Conservation (phyloP, 2,329 filamentous ascomycete genomes). For the Mycogone perniciosa region DNA sequence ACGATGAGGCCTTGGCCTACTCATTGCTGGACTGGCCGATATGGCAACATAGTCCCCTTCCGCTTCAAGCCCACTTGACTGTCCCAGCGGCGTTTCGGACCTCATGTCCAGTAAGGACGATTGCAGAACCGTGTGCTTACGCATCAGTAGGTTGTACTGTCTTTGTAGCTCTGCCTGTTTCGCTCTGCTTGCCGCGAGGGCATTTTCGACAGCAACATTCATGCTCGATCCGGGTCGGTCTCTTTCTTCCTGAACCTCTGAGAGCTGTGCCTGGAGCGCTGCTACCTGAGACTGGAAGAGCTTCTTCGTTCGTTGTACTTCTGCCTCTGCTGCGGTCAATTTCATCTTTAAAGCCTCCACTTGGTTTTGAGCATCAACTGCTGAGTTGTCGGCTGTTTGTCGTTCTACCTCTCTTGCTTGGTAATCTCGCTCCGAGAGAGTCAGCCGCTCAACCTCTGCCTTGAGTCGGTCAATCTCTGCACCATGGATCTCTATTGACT, state of each 20-base stretch:
- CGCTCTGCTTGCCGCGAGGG: constrained; percentile 45
- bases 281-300: constrained; percentile 44
- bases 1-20: constrained; percentile 32
- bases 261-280: constrained; percentile 40
- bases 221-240: constrained; percentile 21
- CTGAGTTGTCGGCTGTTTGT: constrained; percentile 49
- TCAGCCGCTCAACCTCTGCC: constrained; percentile 52
- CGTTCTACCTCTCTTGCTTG: constrained; percentile 59
- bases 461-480: constrained; percentile 55
- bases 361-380: constrained; percentile 51
- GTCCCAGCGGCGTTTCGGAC: constrained; percentile 23
- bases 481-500: constrained; percentile 54
- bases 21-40: constrained; percentile 33
- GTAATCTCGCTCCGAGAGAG: constrained; percentile 54
- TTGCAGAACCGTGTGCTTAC: constrained; percentile 48
- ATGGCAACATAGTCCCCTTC: constrained; percentile 32
- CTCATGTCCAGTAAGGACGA: constrained; percentile 43
- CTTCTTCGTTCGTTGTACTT: constrained; percentile 37
- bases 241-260: constrained; percentile 29
- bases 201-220: constrained; percentile 36
- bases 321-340: constrained; percentile 44
- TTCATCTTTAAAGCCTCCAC: constrained; percentile 54
- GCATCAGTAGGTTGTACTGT: constrained; percentile 43
- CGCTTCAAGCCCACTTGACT: constrained; percentile 17
- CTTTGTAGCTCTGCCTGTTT: constrained; percentile 50